Base-by-base conservation (phyloP, 2,329 filamentous ascomycete genomes). In the Ophiostoma novo-ulmi region DNA sequence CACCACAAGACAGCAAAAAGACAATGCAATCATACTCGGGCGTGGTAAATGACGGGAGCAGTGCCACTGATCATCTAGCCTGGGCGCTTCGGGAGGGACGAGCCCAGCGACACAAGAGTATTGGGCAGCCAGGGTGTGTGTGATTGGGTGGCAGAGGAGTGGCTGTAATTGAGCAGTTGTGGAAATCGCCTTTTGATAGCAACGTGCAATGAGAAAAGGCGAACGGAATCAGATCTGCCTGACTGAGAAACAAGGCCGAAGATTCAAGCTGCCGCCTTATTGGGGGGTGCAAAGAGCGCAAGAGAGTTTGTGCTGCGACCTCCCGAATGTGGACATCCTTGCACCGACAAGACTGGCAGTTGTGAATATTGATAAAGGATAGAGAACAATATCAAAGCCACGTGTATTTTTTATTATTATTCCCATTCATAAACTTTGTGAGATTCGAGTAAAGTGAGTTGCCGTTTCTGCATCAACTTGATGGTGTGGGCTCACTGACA, bases 51-150 rank as follows among this genome's bases (percentile, higher is more conserved):
- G 44, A 48, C 44, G 44, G 44, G 44, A 48, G 17, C 44, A 48
- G 44, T 48, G 44, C 35, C 35, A 65, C 35, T 65, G 63, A 65
- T 65, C 61, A 35, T 39, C 63, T 65, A 39, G 35, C 10, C 63
- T 63, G 58, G 63, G 63, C 63, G 63, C 63, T 65, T 65, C 63
- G 63, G 36, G 63, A n/a, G 58, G 20, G 11, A 61, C 10, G 35
- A 35, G 58, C 26, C 44, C 52, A 55, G 52, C 52, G n/a, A 22
- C 22, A 26, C 14, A 20, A 20, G n/a, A n/a, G 44, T 48, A 48
- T 22, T 26, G 52, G 52, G 52, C 52, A 22, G 52, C 44, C 22
- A 26, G 52, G 52, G 58, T 63, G 26, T 52, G 44, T 63, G 22
- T 63, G 58, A 63, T 63, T 63, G 58, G 44, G 58, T n/a, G 17